A percentile compares a stretch with the other conserved stretches of the same genome.
phyloP scores from a whole-genome alignment of 169 alveolate genomes.

The Eimeria falciformis region DNA sequence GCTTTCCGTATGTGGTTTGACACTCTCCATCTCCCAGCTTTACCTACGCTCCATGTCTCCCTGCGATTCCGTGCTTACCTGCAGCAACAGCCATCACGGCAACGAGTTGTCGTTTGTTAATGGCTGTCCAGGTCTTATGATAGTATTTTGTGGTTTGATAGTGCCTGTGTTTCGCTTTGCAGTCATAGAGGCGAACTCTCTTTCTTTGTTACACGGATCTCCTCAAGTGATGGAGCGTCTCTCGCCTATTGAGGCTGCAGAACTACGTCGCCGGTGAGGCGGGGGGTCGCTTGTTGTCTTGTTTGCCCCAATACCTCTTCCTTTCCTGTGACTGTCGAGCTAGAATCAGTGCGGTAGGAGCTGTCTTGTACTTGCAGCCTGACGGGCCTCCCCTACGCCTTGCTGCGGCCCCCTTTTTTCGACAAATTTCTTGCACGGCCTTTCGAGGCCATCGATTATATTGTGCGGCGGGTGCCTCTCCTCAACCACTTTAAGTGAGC shows the following conservation, averaged over 20 bases:
- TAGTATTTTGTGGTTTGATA: no score
- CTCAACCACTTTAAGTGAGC: slow-evolving; percentile 67
- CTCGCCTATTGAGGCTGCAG: slow-evolving; percentile 72
- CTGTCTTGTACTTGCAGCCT: slow-evolving; percentile 36
- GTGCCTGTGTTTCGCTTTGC: neutral
- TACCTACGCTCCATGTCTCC: neutral
- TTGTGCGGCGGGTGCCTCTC: slow-evolving; percentile 70
- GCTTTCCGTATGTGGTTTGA: slow-evolving; percentile 27
- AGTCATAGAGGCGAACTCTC: slow-evolving; percentile 62
- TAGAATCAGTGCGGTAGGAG: neutral
- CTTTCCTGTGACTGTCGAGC: neutral
- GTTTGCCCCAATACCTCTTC: neutral
- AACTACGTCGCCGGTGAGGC: slow-evolving; percentile 65
- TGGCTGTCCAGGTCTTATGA: no score
- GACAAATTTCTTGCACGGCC: slow-evolving; percentile 74
- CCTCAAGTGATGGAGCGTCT: slow-evolving; percentile 68
- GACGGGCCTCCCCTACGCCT: slow-evolving; percentile 58
- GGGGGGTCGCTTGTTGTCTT: neutral
- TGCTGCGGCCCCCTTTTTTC: slow-evolving; percentile 57
- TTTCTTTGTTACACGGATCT: slow-evolving; percentile 52
- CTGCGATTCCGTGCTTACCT: no score
- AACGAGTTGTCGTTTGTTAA: no score
- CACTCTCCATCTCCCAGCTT: neutral
- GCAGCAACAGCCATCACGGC: no score
- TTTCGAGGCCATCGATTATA: slow-evolving; percentile 55